Conservation (phyloP, 106 monocot species). For the Acorus calamus region DNA sequence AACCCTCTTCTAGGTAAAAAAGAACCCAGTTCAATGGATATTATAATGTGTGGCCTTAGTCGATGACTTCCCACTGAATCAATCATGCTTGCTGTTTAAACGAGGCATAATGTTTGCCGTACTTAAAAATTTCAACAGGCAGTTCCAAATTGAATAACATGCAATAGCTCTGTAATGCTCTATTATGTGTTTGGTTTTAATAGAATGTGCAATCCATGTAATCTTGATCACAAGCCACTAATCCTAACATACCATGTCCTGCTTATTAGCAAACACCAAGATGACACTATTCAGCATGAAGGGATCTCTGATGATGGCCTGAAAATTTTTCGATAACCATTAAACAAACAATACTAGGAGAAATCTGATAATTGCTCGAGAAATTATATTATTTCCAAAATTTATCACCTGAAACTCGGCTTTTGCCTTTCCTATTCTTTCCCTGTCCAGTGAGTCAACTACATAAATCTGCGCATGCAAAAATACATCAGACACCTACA, state of each 20-base stretch:
- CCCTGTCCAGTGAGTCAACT: slow-evolving; percentile 95
- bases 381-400: not conserved
- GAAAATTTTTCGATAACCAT: slow-evolving; percentile 9
- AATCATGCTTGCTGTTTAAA: too few species aligned
- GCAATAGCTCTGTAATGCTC: too few species aligned
- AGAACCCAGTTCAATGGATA: too few species aligned
- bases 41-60: too few species aligned
- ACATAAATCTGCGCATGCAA: slow-evolving; percentile 79
- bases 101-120: too few species aligned
- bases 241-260: slow-evolving; percentile 76
- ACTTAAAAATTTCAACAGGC: too few species aligned
- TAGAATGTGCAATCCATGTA: not conserved
- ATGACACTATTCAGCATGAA: slow-evolving; percentile 96
- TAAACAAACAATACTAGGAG: not conserved
- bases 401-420: slow-evolving; percentile 81
- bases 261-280: slow-evolving; percentile 93
- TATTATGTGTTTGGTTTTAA: too few species aligned
- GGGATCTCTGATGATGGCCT: slow-evolving; percentile 86
- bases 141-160: too few species aligned
- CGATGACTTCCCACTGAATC: too few species aligned
- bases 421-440: slow-evolving; percentile 88
- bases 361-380: not conserved
- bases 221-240: not conserved
- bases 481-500: not conserved
- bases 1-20: too few species aligned